Base-by-base conservation (phyloP, 2,329 filamentous ascomycete genomes). In the Penicillium nordicum region DNA sequence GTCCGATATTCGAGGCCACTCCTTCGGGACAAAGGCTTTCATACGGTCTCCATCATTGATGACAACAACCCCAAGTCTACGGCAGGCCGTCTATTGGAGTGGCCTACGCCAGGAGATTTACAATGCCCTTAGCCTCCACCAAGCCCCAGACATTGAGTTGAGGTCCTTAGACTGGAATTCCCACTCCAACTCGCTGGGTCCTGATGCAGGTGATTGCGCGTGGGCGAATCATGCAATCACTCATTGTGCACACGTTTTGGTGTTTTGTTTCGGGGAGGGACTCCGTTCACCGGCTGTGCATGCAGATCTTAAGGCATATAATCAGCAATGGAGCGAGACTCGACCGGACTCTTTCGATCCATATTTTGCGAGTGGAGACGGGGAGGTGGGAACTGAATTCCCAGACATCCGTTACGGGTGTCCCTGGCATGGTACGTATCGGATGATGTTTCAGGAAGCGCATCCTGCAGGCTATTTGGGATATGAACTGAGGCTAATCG, bases 211-310 rank as follows among this genome's bases (percentile, higher is more conserved):
- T 25, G 75, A 77, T 53, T 74, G 73, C 5, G 67, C 72, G 7
- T 78, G 74, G 75, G 74, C 75, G 18, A 76, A 74, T 34, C 69
- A 75, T 11, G 75, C 74, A 18, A 76, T 77, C 32, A 62, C 63
- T 21, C 64, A 66, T 43, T 64, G 63, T 42, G 65, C 66, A 7
- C 63, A 67, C 46, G 61, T 68, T n/a, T 58, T 68, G 12, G 37
- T 63, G n/a, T 67, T 65, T 36, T 66, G 59, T 34, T 67, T 67
- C 16, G 65, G 66, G 34, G 49, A 55, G 29, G 55, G 47, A 5
- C 53, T 56, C 18, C 58, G 55, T 25, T 61, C 61, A 3, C 52
- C 36, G 32, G 41, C 46, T 25, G 62, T 58, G 50, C 57, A 66
- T 57, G 57, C 53, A 18, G 53, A 59, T 27, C 50, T 65, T 2